These are phyloP conservation scores for Bruguiera parviflora DNA, from an alignment of 345 rosid species.

Conservation along the genomic window DNA sequence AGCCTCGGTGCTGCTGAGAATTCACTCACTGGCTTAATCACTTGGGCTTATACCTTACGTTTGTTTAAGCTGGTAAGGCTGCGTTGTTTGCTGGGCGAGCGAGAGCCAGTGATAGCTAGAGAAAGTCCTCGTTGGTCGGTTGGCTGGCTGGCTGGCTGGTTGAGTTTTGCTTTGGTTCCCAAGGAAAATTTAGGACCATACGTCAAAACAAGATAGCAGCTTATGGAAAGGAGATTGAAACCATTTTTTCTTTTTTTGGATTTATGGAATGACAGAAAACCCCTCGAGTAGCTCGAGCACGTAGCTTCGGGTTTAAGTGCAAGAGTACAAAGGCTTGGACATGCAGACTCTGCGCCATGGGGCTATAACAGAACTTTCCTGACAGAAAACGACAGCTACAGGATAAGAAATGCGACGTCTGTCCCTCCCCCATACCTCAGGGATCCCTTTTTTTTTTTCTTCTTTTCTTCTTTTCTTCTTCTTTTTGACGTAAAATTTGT, in stretches of 20 bases:
- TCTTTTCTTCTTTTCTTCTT: too few relatives aligned
- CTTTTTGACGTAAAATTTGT: too few relatives aligned
- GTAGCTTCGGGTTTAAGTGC: not conserved
- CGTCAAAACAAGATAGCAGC: not conserved
- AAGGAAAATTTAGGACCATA: conserved; percentile 23
- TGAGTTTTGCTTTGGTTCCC: conserved; percentile 3
- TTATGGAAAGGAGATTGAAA: not conserved
- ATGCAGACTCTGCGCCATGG: too few relatives aligned
- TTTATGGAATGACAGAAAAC: conserved; percentile 7
- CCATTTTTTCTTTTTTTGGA: not conserved
- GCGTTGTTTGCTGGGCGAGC: too few relatives aligned
- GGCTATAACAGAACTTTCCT: too few relatives aligned
- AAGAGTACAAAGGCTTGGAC: too few relatives aligned
- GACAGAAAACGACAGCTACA: too few relatives aligned
- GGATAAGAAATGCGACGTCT: too few relatives aligned
- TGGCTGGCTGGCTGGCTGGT: conserved; percentile 4
- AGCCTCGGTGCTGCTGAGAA: not conserved
- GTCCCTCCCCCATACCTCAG: too few relatives aligned
- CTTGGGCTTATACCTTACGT: not conserved
- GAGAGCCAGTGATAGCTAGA: not conserved
- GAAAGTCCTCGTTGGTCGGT: conserved; percentile 8
- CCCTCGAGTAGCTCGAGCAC: too few relatives aligned
- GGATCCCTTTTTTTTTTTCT: too few relatives aligned
- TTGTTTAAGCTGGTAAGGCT: not conserved
- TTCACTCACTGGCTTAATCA: not conserved